Percentiles rank a stretch among this genome's conserved stretches.
These are phyloP conservation scores for Teunomyces gatunensis DNA, from an alignment of 805 yeast genomes.

Conservation along the genomic window DNA sequence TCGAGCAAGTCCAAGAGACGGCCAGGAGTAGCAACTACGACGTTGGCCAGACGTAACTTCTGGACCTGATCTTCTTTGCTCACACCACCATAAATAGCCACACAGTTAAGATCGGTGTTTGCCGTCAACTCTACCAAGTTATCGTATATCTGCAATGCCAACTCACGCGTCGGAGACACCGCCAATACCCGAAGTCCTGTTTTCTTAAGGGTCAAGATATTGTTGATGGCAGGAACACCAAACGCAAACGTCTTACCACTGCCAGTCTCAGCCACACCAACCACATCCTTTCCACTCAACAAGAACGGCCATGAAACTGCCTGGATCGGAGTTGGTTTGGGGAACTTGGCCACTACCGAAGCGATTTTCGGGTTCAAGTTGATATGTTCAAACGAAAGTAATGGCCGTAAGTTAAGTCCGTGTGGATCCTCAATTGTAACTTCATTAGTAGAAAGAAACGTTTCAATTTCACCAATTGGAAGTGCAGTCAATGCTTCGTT, in stretches of 20 bases:
- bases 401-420: constrained; percentile 56
- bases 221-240: constrained; percentile 93
- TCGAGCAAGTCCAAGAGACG: constrained; percentile 85
- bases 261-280: constrained; percentile 98
- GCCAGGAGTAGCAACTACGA: constrained; percentile 98
- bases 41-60: constrained; percentile 62
- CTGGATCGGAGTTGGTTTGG: constrained; percentile 95
- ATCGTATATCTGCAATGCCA: constrained; percentile 91
- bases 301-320: constrained; percentile 93
- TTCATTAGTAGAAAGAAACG: constrained; percentile 67
- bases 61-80: constrained; percentile 88
- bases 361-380: constrained; percentile 52
- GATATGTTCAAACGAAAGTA: constrained; percentile 64
- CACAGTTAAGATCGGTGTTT: constrained; percentile 62
- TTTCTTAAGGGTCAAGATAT: constrained; percentile 47
- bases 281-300: constrained; percentile 73
- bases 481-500: constrained; percentile 36
- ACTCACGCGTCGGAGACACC: constrained; percentile 95
- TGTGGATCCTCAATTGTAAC: constrained; percentile 76
- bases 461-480: constrained; percentile 56
- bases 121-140: constrained; percentile 67
- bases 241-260: constrained; percentile 97
- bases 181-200: constrained; percentile 71
- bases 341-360: constrained; percentile 65
- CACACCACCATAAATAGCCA: constrained; percentile 96